Base-by-base conservation (phyloP, 2,329 filamentous ascomycete species). In the Cladosporium velox region DNA sequence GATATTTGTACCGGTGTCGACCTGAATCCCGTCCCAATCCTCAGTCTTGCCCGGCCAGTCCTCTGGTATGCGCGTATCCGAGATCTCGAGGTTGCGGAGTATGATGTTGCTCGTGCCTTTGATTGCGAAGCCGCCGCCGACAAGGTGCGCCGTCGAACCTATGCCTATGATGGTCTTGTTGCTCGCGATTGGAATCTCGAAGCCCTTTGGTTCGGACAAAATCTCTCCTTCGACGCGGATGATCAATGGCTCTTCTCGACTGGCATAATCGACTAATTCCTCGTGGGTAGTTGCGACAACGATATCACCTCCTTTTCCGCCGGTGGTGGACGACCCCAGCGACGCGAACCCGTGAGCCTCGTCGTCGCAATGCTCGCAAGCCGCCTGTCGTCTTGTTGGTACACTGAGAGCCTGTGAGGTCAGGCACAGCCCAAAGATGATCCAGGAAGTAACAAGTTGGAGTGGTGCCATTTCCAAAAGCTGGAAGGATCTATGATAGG, bases 141-240 rank as follows among this genome's bases (percentile, higher is more conserved):
- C 66, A 41, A 71, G 68, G 41, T 70, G 67, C n/a, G 68, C 70
- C 6, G 66, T 68, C 10, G 58, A 38, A 10, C 70, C 70, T 24
- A 72, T 67, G 14, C 71, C 71, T 44, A 72, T 72, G 49, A 72
- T 72, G n/a, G 71, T 72, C 54, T 70, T 72, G 60, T 70, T 62
- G 44, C 67, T 70, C 47, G 66, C 67, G n/a, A 72, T 65, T 14
- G 66, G 65, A 21, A 72, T 57, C 57, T 72, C 71, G 26, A 60
- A 68, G 11, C 70, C 71, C 26, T 67, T 67, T 7, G 71, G 70
- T 1, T 71, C 66, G 7, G 68, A 55, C 12, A 64, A 59, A 44
- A 71, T 67, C 6, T 64, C 66, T 2, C 70, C 67, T 30, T 69
- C 64, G 15, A 72, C 68, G 26, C 67, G 59, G 63, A 71, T 71